Evolutionary conservation across 345 rosid species (phyloP).

Genomic region (Heritiera littoralis): DNA sequence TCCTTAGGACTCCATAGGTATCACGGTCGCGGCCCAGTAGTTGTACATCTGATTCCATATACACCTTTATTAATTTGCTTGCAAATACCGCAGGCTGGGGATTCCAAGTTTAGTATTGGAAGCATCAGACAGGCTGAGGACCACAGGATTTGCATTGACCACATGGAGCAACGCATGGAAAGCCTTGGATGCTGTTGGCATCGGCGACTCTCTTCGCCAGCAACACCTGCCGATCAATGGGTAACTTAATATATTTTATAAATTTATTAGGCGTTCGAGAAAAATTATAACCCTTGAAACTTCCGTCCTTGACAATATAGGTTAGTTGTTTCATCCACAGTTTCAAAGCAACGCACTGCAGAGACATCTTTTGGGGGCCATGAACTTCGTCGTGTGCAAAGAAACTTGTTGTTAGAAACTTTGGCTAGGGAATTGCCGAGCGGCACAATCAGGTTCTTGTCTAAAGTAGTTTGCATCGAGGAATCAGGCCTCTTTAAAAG

Average conservation of each 20-base stretch:
- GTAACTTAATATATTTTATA: background rate
- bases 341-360: background rate
- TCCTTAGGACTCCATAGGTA: conserved; percentile 11
- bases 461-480: conserved; percentile 61
- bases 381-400: conserved; percentile 54
- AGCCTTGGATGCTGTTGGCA: conserved; percentile 62
- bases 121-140: conserved; percentile 55
- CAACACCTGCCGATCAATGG: conserved; percentile 16
- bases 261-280: too few species aligned
- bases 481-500: conserved; percentile 49
- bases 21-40: background rate
- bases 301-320: background rate
- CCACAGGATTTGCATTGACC: conserved; percentile 50
- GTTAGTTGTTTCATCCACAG: background rate
- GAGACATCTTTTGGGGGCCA: background rate
- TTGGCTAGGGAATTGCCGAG: conserved; percentile 54
- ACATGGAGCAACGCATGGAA: conserved; percentile 46
- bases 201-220: conserved; percentile 44
- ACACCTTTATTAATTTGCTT: background rate
- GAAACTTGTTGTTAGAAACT: conserved; percentile 51
- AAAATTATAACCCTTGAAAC: too few species aligned
- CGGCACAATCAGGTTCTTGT: conserved; percentile 59
- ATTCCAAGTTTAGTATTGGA: conserved; percentile 64
- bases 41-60: background rate
- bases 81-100: conserved; percentile 49